Evolutionary conservation across 495 filamentous ascomycete species (phyloP).

Genomic region (Choiromyces venosus): DNA sequence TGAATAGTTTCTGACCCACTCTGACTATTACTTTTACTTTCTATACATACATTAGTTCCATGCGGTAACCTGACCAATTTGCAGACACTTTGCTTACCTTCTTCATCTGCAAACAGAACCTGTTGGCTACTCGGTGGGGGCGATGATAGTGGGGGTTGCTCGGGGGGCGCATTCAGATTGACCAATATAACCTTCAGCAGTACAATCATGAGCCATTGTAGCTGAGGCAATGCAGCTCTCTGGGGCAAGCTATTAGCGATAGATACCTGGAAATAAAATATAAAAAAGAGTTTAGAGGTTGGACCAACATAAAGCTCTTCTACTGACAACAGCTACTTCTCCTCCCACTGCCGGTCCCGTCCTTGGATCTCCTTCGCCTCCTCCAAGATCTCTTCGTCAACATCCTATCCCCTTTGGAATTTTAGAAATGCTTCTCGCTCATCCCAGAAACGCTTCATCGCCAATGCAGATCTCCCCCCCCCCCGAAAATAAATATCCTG

Average conservation of each 20-base stretch:
- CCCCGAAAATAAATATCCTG: slow-evolving; percentile 80
- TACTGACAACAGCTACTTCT: slow-evolving; percentile 65
- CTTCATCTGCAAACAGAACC: no score
- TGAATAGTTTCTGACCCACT: slow-evolving; percentile 7
- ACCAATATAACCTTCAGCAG: slow-evolving; percentile 77
- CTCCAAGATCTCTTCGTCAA: slow-evolving; percentile 44
- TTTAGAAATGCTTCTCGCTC: slow-evolving; percentile 76
- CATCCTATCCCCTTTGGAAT: slow-evolving; percentile 82
- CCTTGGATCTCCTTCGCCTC: no score
- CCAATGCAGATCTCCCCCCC: slow-evolving; percentile 82
- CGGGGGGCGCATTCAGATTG: slow-evolving; percentile 60
- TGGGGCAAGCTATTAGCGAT: slow-evolving; percentile 45
- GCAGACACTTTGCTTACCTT: slow-evolving; percentile 19
- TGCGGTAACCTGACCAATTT: slow-evolving; percentile 9
- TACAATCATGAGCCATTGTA: slow-evolving; percentile 92
- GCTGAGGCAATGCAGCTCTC: slow-evolving; percentile 67
- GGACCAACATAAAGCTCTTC: no score
- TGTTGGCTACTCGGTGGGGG: slow-evolving; percentile 21
- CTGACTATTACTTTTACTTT: slow-evolving; percentile 6
- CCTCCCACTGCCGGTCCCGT: slow-evolving; percentile 36
- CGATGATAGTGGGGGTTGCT: slow-evolving; percentile 17
- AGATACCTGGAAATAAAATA: not conserved
- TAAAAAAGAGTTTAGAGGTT: slow-evolving; percentile 5
- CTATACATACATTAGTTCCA: not conserved
- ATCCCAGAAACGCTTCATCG: slow-evolving; percentile 83